A percentile compares a stretch with the other conserved stretches of the same genome.
Evolutionary conservation across 192 early-diverging fungal species (phyloP).

Genomic region (Physocladia obscura): DNA sequence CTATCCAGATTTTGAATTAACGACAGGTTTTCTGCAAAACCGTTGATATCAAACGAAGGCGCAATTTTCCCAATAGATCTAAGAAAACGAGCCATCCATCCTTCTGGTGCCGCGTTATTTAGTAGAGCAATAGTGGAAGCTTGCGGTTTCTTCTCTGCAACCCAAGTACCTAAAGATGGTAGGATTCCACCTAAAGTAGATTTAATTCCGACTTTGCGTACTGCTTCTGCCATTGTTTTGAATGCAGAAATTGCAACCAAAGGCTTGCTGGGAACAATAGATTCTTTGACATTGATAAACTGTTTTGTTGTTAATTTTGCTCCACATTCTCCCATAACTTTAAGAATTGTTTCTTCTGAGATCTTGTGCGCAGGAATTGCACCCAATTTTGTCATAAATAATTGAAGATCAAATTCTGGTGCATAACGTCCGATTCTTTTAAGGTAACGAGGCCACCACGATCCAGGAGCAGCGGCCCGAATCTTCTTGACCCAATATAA

Average conservation of each 20-base stretch:
- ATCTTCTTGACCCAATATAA: slow-evolving; percentile 12
- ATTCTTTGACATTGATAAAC: slow-evolving; percentile 8
- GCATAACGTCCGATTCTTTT: neutral
- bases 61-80: neutral
- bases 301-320: neutral
- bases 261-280: slow-evolving; percentile 20
- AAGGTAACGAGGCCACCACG: slow-evolving; percentile 19
- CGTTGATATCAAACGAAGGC: neutral
- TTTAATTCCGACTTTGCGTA: slow-evolving; percentile 4
- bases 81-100: slow-evolving; percentile 9
- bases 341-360: neutral
- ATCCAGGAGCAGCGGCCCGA: slow-evolving; percentile 1
- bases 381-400: slow-evolving; percentile 10
- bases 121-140: neutral
- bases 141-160: slow-evolving; percentile 1
- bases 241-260: slow-evolving; percentile 12
- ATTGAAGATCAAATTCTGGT: slow-evolving; percentile 10
- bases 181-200: neutral
- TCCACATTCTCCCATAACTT: neutral
- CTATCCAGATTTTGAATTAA: neutral
- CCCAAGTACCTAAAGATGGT: slow-evolving; percentile 13
- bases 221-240: slow-evolving; percentile 15
- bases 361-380: neutral
- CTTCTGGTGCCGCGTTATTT: neutral
- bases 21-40: neutral